Base-by-base conservation (phyloP, 2,329 filamentous ascomycete genomes). In the Rutstroemia sp. region DNA sequence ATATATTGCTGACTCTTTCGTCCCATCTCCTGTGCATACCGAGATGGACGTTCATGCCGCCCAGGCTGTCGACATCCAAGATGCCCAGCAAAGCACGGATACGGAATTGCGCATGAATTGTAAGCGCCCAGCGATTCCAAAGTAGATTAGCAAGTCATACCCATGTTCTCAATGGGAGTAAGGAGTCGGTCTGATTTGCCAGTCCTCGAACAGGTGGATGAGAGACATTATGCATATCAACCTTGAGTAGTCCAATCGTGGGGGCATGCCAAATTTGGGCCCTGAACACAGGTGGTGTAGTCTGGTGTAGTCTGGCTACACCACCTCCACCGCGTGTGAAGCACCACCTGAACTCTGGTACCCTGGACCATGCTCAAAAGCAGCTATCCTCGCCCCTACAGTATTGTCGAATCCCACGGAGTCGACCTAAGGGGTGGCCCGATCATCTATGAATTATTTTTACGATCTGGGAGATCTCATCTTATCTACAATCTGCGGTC, bases 191-290 rank as follows among this genome's bases (percentile, higher is more conserved):
- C 14, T 54, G 7, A 54, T 49, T 54, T 45, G 51, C n/a, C 27
- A 34, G 19, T 41, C 27, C 6, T 16, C 5, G 47, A 19, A 54
- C 30, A 34, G 19, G 51, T 4, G 42, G 30, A 39, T 34, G 50
- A 25, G 44, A 51, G 30, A 39, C 25, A 51, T 30, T 56, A 58
- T 57, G 60, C 57, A 57, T 55, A 57, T 62, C 60, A 59, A 48
- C 38, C 42, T 48, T 30, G 30, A 48, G 14, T 19, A 41, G 21
- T 54, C 60, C 59, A 62, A 64, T 64, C 51, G 58, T 39, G 48
- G 27, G 38, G 38, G 23, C 53, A 52, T 58, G 54, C 62, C 62
- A 64, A 57, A 61, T 64, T 60, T 61, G 58, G 62, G 62, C 48
- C 61, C 56, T 58, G 34, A 9, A 48, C 23, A 23, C 23, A 23